Evolutionary conservation across 305 asterid species (phyloP), one percentile per base, ranked within the genome.

Genomic region (Nicotiana rustica): DNA sequence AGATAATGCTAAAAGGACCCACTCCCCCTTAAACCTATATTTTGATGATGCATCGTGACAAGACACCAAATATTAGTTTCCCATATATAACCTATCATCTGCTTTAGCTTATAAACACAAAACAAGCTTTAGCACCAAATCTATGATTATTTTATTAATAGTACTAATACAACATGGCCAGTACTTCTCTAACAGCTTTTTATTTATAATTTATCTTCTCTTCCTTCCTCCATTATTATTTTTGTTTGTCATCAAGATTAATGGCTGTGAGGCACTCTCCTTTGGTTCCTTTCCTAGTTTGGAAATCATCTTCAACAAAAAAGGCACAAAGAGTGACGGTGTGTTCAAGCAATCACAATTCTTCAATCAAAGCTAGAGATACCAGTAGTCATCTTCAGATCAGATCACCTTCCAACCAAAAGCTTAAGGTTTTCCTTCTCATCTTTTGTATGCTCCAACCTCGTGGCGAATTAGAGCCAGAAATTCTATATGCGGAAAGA

Each of bases 231-330:
- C 65, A 73, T 73, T 75, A 15, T 52, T 47, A 33, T 33, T 33
- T 33, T 33, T 33, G 35, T 0, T 56, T 56, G 57, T 17, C 9
- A 56, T 56, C 21, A 57, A 2, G 47, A 75, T 7, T 29, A 4
- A 76, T 76, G 80, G 66, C 80, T 52, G 80, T 76, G 47, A 76
- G 17, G 52, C 80, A 55, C 66, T 76, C 66, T 76, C 41, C 66
- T 52, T 76, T 55, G n/a, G 66, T 25, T 76, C 12, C 62, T 6
- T 1, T n/a, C 52, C 80, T 76, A 55, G 31, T 76, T 52, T 55
- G 66, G 80, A 29, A 55, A 76, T 76, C 66, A 76, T 29, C 66
- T 55, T 76, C 80, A 1, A 76, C 41, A 8, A 55, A 76, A 55
- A 76, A 14, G 2, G 49, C 80, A 8, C 47, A 55, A 52, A 76